Evolutionary conservation across 345 rosid genomes (phyloP), one percentile per base, ranked within the genome.

Genomic region (Hibiscus mutabilis): DNA sequence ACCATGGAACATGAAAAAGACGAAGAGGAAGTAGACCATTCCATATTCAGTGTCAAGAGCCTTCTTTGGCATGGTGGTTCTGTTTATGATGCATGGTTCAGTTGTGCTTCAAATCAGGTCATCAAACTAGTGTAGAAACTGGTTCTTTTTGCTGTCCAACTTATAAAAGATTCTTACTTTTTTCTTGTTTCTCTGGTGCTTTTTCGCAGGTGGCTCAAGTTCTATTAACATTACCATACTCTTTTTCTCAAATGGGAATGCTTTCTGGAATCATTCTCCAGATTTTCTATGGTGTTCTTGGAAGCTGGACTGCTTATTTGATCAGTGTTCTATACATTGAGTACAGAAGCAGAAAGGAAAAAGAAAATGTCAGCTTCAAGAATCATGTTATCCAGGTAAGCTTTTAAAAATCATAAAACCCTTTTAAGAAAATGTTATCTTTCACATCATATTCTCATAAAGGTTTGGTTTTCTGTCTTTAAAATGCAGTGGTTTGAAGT

Each of bases 241-340:
- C 94, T 3, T 92, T 92, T 82, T 86, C 97, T 44, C 96, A 92
- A 83, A 81, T 92, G 86, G 97, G 96, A 57, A 86, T 90, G 92
- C 82, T 86, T 69, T 92, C 96, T 9, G 97, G 96, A 37, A 82
- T 92, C 25, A 74, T 90, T 67, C 74, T 92, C 63, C 96, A 92
- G 82, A 60, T 92, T 29, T 85, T 92, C 75, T 92, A 88, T 69
- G 97, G 97, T 11, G 2, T 90, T 72, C 49, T 87, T 66, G 96
- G 96, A 52, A 85, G 96, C 78, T 92, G 97, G 97, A 92, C 97
- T 47, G 96, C 97, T 37, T 92, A 92, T 85, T 88, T 91, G 47
- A 91, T 91, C 73, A 87, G 92, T 68, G 86, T 83, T 61, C 91
- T 91, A 57, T 89, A 92, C 76, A 71, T 92, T 51, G 98, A 90